These are phyloP conservation scores for Venturiaceae sp. DNA, from an alignment of 2,329 filamentous ascomycete species.

Conservation along the genomic window DNA sequence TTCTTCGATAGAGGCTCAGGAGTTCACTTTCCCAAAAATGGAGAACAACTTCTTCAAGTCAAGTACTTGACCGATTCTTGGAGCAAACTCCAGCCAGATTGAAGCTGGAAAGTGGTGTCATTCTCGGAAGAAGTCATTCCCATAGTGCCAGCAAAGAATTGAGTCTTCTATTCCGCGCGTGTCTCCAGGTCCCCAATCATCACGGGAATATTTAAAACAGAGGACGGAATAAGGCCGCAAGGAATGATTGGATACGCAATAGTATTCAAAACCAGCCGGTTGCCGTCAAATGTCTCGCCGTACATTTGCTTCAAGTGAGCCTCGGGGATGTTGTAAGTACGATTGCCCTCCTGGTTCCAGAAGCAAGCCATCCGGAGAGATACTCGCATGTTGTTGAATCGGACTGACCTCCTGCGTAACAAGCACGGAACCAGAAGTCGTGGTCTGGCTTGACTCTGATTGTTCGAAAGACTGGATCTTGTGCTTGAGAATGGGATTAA, in stretches of 20 bases:
- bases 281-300: background rate
- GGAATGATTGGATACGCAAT: background rate
- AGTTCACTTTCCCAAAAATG: too few relatives aligned
- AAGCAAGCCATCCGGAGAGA: conserved; percentile 12
- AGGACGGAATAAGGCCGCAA: conserved; percentile 1
- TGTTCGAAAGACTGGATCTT: conserved; percentile 36
- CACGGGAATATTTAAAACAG: conserved; percentile 8
- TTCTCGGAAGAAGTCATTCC: background rate
- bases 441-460: background rate
- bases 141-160: conserved; percentile 9
- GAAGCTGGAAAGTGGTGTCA: background rate
- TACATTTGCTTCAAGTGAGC: background rate
- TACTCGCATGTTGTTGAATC: background rate
- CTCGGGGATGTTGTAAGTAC: too few relatives aligned
- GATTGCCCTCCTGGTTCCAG: conserved; percentile 11
- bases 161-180: background rate
- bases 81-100: background rate
- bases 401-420: background rate
- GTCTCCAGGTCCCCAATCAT: background rate
- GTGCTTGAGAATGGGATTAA: conserved; percentile 34
- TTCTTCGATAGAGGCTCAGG: too few relatives aligned
- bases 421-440: background rate
- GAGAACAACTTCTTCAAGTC: too few relatives aligned
- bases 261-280: conserved; percentile 4
- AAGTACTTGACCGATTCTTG: too few relatives aligned